Conservation (phyloP, 2,329 filamentous ascomycete genomes). For the Huntiella savannae region DNA sequence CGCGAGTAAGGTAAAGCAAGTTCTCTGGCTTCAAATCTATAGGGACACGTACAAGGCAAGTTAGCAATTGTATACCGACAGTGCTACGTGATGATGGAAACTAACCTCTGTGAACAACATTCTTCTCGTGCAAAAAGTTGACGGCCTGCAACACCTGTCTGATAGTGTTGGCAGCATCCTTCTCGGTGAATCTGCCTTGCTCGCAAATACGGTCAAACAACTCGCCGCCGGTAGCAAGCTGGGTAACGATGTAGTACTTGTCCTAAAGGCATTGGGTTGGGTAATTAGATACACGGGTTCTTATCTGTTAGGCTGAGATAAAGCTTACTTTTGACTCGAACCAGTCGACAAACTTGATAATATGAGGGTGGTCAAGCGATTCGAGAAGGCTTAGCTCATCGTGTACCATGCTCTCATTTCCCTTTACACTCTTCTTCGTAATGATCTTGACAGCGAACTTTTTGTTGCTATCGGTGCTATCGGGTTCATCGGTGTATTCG, state of each 20-base stretch:
- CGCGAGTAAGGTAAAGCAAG: conserved; percentile 72
- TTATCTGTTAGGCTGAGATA: too few species aligned
- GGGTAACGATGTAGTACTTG: conserved; percentile 98
- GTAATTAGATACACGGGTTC: too few species aligned
- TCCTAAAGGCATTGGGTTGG: conserved; percentile 36
- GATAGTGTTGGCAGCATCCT: conserved; percentile 91
- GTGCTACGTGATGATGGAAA: conserved; percentile 9
- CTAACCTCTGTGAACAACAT: conserved; percentile 84
- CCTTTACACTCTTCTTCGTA: too few species aligned
- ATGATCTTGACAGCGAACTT: too few species aligned
- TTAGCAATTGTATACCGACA: neutral
- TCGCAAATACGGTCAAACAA: conserved; percentile 97
- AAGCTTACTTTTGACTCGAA: too few species aligned
- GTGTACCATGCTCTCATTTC: too few species aligned
- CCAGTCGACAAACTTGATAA: too few species aligned
- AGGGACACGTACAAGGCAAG: conserved; percentile 25
- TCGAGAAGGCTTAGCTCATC: too few species aligned
- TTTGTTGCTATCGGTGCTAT: too few species aligned
- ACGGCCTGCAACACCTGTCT: conserved; percentile 82
- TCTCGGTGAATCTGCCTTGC: conserved; percentile 94
- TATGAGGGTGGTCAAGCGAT: too few species aligned
- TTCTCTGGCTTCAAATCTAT: conserved; percentile 99
- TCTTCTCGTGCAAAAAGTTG: conserved; percentile 81
- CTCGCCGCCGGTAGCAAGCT: conserved; percentile 88
- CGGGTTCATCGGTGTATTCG: too few species aligned